A percentile compares a stretch with the other conserved stretches of the same genome.
These are phyloP conservation scores for Tolypocladium sp. DNA, from an alignment of 2,329 filamentous ascomycete species.

Conservation along the genomic window DNA sequence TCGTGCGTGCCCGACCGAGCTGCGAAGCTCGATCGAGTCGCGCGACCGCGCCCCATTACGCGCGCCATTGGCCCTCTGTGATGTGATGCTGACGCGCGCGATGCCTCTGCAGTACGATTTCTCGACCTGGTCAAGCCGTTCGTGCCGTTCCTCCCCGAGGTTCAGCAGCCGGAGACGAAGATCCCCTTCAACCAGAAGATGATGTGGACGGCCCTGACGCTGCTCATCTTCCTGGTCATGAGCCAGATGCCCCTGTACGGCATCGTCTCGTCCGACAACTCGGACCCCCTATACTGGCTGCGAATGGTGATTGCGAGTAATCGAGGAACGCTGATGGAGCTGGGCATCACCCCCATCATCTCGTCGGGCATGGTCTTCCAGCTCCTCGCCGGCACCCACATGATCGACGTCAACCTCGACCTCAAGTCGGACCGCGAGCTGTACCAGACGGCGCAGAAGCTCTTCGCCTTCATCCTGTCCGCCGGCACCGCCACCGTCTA, in stretches of 20 bases:
- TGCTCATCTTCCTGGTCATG: slow-evolving; percentile 99
- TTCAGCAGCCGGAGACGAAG: slow-evolving; percentile 96
- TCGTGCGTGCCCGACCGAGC: slow-evolving; percentile 3
- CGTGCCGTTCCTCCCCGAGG: slow-evolving; percentile 98
- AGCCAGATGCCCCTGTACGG: slow-evolving; percentile 99
- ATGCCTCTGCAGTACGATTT: slow-evolving; percentile 68
- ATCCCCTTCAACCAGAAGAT: slow-evolving; percentile 97
- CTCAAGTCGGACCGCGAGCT: slow-evolving; percentile 99
- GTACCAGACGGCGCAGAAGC: slow-evolving; percentile 99
- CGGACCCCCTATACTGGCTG: slow-evolving; percentile 98
- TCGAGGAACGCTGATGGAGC: slow-evolving; percentile 88
- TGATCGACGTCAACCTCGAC: slow-evolving; percentile 99
- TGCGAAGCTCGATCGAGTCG: slow-evolving; percentile 8
- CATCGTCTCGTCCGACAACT: slow-evolving; percentile 97
- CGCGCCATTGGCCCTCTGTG: slow-evolving; percentile 2
- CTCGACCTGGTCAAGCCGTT: slow-evolving; percentile 99
- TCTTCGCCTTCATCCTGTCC: slow-evolving; percentile 94
- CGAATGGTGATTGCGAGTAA: slow-evolving; percentile 99
- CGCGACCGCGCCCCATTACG: slow-evolving; percentile 16
- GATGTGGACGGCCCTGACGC: slow-evolving; percentile 90
- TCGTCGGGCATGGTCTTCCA: slow-evolving; percentile 99
- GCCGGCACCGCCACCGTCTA: slow-evolving; percentile 97
- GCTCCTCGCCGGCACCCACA: slow-evolving; percentile 96
- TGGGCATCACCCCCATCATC: slow-evolving; percentile 98
- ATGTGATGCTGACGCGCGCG: slow-evolving; percentile 15